phyloP scores from a whole-genome alignment of 1,139 yeast species.

The Tardiomyces digboiensis region DNA sequence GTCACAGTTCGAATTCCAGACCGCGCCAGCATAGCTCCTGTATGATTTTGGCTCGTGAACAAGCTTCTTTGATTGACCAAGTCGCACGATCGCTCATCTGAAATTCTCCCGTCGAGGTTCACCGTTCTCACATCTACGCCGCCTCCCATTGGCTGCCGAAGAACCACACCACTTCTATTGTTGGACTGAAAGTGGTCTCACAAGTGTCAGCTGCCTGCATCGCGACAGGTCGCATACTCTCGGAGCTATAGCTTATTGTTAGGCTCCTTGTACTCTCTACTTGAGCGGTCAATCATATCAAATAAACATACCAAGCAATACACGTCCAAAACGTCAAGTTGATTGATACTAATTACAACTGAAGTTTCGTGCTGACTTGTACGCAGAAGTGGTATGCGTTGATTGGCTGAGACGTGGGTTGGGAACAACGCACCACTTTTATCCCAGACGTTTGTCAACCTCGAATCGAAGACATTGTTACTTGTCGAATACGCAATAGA shows the following conservation, averaged over 20 bases:
- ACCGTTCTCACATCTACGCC: conserved; percentile 1
- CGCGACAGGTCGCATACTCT: neutral
- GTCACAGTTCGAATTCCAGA: conserved; percentile 9
- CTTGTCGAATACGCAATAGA: conserved; percentile 13
- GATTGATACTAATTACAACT: too few species aligned
- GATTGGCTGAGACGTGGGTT: conserved; percentile 9
- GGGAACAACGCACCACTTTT: neutral
- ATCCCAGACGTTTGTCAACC: conserved; percentile 1
- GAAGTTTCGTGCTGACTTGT: too few species aligned
- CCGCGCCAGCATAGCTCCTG: neutral
- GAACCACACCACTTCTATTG: neutral
- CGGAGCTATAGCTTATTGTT: too few species aligned
- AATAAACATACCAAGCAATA: too few species aligned
- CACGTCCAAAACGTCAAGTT: too few species aligned
- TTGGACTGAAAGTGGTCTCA: neutral
- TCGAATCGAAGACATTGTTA: conserved; percentile 2
- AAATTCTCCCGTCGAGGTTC: neutral
- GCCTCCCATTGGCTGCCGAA: neutral
- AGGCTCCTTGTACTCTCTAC: too few species aligned
- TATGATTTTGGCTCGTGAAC: neutral
- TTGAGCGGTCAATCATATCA: too few species aligned
- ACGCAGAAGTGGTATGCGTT: conserved; percentile 4
- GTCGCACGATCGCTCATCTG: neutral
- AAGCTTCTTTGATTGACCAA: neutral
- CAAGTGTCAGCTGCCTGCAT: neutral